A percentile compares a stretch with the other conserved stretches of the same genome.
Conservation (phyloP, 2,329 filamentous ascomycete species). For the Cordyceps tenuipes region DNA sequence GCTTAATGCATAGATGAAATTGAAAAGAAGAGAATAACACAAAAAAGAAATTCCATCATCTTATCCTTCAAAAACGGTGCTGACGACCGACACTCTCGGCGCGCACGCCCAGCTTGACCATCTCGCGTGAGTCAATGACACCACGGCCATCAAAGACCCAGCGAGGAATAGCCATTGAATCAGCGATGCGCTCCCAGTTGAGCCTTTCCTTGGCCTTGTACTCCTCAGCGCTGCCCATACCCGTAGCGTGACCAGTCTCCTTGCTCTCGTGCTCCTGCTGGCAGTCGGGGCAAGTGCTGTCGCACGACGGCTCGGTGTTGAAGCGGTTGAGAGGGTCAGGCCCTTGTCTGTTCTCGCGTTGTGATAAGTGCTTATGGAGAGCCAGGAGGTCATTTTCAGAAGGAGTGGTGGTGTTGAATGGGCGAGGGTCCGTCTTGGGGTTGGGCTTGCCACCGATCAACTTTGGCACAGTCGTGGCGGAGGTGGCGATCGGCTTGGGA, state of each 20-base stretch:
- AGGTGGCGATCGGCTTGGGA: slow-evolving; percentile 19
- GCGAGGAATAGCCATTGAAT: slow-evolving; percentile 42
- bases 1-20: not conserved
- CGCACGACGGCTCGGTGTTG: slow-evolving; percentile 36
- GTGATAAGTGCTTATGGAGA: slow-evolving; percentile 39
- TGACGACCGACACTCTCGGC: slow-evolving; percentile 46
- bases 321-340: slow-evolving; percentile 39
- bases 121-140: slow-evolving; percentile 39
- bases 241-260: slow-evolving; percentile 31
- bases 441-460: slow-evolving; percentile 28
- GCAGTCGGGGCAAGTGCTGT: slow-evolving; percentile 42
- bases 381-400: slow-evolving; percentile 39
- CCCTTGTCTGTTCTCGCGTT: slow-evolving; percentile 20
- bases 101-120: slow-evolving; percentile 41
- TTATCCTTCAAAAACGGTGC: slow-evolving; percentile 29
- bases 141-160: slow-evolving; percentile 52
- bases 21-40: not conserved
- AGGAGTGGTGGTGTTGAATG: slow-evolving; percentile 29
- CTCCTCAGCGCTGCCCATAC: slow-evolving; percentile 35
- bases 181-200: slow-evolving; percentile 43
- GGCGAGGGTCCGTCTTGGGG: slow-evolving; percentile 37
- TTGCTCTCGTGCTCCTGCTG: slow-evolving; percentile 31
- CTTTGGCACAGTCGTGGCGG: slow-evolving; percentile 12
- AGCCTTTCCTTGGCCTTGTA: slow-evolving; percentile 39
- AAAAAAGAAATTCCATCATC: not conserved